Base-by-base conservation (phyloP, 768 basidiomycete genomes). In the Fistulinella prunicolor region DNA sequence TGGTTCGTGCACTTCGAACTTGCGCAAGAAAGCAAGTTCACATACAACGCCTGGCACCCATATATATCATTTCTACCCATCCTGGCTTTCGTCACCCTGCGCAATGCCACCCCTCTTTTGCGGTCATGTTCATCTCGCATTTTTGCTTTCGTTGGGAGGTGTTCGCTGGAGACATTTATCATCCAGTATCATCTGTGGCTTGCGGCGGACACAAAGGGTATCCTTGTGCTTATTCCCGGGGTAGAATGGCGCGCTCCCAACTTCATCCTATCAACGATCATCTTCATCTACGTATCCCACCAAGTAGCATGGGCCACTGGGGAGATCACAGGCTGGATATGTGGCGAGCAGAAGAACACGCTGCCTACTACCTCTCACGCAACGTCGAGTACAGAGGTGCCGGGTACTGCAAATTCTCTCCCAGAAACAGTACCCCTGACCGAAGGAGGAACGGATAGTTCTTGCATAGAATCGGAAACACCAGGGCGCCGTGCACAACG, bases 131-230 rank as follows among this genome's bases (percentile, higher is more conserved):
- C 80, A 19, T 88, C 84, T 10, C 73, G 71, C 13, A 67, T 80
- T 23, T 94, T 93, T 70, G 81, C 81, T 21, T 91, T 89, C 69
- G 75, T 94, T 43, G 93, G 93, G 34, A 82, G 74, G 62, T 93
- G 89, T 67, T 94, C 91, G 5, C 76, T 95, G 45, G 93, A 96
- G 68, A 86, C 91, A 0, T 96, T 94, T 65, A 86, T 94, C 60
- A 79, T 94, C 49, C 92, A 95, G 62, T 94, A 84, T 64, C 91
- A 90, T 58, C 70, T 89, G 37, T 93, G 89, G 89, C 73, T 93
- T 28, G 91, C 87, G 0, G 87, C 77, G 4, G 89, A 93, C 58
- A 89, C 85, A 26, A 87, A 87, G 64, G 86, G 88, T 16, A 74
- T 94, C 49, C 75, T 95, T 20, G 67, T 92, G 40, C 77, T 94